These are phyloP conservation scores for Larix sibirica DNA, from an alignment of 83 land plant species.

Conservation along the genomic window DNA sequence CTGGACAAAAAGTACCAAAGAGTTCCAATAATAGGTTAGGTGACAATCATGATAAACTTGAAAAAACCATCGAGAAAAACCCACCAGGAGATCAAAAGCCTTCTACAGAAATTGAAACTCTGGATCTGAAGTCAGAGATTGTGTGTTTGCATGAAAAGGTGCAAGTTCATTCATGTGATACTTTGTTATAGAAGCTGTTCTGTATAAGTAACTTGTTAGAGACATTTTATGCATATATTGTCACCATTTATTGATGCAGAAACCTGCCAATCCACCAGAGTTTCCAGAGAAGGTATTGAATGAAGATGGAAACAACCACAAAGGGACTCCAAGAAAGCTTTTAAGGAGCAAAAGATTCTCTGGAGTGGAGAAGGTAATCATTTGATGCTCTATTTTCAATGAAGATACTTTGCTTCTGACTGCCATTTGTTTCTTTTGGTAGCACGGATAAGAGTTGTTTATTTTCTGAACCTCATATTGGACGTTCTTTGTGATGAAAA, in stretches of 20 bases:
- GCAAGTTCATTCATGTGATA: not conserved
- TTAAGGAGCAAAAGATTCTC: slow-evolving; percentile 39
- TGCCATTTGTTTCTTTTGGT: not conserved
- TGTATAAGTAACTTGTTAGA: not conserved
- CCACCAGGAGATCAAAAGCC: not conserved
- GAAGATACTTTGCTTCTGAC: not conserved
- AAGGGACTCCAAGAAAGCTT: slow-evolving; percentile 23
- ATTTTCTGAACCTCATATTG: not conserved
- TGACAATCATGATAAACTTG: not conserved
- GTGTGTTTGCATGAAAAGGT: not conserved
- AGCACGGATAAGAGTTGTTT: not conserved
- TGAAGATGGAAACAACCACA: slow-evolving; percentile 10
- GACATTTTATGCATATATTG: not conserved
- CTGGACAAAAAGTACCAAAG: not conserved
- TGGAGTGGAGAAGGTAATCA: slow-evolving; percentile 45
- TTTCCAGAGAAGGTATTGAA: not conserved
- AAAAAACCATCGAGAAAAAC: not conserved
- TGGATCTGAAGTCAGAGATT: not conserved
- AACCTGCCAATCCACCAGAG: not conserved
- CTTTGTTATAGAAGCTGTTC: not conserved
- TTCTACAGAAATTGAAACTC: not conserved
- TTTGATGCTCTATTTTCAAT: not conserved
- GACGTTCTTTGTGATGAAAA: not conserved
- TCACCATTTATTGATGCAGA: not conserved
- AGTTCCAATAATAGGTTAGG: not conserved